Conservation (phyloP, 345 rosid genomes). For the Microthlaspi erraticum region DNA sequence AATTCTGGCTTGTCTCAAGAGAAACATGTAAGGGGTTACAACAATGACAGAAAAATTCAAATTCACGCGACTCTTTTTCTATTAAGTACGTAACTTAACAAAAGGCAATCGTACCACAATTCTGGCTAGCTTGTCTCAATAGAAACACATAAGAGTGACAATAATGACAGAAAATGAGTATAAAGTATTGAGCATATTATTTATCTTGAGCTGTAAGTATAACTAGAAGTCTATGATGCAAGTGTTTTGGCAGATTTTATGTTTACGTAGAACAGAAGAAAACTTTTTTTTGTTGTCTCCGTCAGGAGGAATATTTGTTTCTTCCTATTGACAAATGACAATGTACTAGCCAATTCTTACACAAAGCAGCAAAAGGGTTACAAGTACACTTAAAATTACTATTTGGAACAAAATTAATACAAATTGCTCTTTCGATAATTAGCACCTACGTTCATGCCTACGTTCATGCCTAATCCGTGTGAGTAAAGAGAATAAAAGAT, state of each 20-base stretch:
- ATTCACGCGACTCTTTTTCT: background rate
- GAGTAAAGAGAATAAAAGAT: background rate
- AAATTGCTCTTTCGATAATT: background rate
- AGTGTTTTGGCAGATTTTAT: slow-evolving; percentile 27
- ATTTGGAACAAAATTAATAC: background rate
- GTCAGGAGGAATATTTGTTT: slow-evolving; percentile 37
- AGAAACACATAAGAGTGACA: slow-evolving; percentile 15
- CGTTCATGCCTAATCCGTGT: background rate
- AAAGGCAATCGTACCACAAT: slow-evolving; percentile 2
- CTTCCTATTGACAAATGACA: slow-evolving; percentile 27
- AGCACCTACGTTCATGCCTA: too few relatives aligned
- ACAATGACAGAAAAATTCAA: too few relatives aligned
- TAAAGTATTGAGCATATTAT: slow-evolving; percentile 32
- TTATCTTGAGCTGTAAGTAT: slow-evolving; percentile 39
- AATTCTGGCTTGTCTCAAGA: too few relatives aligned
- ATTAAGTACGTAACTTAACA: background rate
- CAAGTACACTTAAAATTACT: background rate
- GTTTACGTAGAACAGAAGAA: slow-evolving; percentile 41
- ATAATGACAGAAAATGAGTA: slow-evolving; percentile 29
- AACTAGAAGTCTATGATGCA: slow-evolving; percentile 12
- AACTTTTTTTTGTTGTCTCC: slow-evolving; percentile 1
- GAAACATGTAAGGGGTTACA: too few relatives aligned
- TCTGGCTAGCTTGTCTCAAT: background rate
- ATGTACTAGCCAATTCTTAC: background rate
- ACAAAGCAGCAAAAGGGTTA: background rate